Evolutionary conservation across 1,284 basidiomycete genomes (phyloP), one percentile per base, ranked within the genome.

Genomic region (Irpex sp.): DNA sequence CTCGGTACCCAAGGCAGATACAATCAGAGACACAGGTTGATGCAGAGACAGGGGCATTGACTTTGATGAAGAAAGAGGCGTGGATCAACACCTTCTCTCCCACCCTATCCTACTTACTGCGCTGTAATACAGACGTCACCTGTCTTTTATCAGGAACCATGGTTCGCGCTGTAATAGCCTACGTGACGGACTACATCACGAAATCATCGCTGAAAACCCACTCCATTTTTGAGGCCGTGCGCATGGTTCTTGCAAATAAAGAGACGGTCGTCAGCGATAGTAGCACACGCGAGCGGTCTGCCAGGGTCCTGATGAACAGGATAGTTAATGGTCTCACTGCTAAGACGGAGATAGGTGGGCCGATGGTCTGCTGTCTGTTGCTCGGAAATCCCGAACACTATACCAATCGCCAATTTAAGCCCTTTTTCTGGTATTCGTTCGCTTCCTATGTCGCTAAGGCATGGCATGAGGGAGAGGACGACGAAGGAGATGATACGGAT

Each of bases 301-400:
- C 31, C 31, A 33, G 31, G 31, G 31, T 33, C 31, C 31, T 67
- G 4, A 31, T 67, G 5, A 61, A 49, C 9, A 61, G 63, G 21
- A 69, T 75, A 35, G 70, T 73, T 0, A 76, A 77, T 66, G 58
- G 56, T 5, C 51, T 76, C 5, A 70, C 68, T 39, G 58, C 69
- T 15, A 72, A 70, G 56, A 56, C 63, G 39, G 73, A 75, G 64
- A 72, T 74, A 26, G 74, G 74, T 15, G 63, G 63, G 4, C 75
- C 75, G 7, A 72, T 75, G 70, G 68, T 67, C 11, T 66, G 58
- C 53, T 33, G 71, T 50, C 72, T 72, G 63, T 59, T 76, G 2
- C 58, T 76, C 36, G 55, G 55, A 13, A n/a, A 57, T 13, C 55
- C 55, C 9, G 55, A 57, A 31, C 55, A 57, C 19, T 57, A 57